Evolutionary conservation across 352 stramenopile species (phyloP).

Genomic region (Pythium myriotylum): DNA sequence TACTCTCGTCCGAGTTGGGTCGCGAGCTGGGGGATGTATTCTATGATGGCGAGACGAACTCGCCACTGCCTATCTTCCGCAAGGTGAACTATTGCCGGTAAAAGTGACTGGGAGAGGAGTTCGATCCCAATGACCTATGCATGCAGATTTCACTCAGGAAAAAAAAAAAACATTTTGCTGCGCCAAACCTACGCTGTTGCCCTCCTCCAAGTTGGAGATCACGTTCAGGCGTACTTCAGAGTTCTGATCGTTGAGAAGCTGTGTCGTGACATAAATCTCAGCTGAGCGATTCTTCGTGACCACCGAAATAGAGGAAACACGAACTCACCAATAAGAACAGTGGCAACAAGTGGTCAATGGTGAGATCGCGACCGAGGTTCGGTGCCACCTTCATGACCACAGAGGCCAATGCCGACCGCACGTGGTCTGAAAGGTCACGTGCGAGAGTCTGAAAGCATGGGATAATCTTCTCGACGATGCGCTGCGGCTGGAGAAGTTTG

Average conservation of each 20-base stretch:
- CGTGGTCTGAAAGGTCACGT: conserved; percentile 97
- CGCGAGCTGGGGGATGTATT: conserved; percentile 97
- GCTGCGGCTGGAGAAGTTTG: conserved; percentile 57
- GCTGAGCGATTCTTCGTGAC: too few relatives aligned
- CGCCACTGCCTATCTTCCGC: conserved; percentile 99
- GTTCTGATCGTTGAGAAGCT: conserved; percentile 96
- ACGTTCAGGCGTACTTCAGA: conserved; percentile 98
- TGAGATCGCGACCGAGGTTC: conserved; percentile 92
- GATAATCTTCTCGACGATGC: conserved; percentile 74
- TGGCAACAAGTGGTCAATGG: conserved; percentile 94
- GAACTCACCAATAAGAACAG: conserved; percentile 89
- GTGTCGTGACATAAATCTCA: too few relatives aligned
- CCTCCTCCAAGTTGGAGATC: conserved; percentile 96
- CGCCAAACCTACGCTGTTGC: conserved; percentile 85
- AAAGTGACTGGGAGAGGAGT: conserved; percentile 94
- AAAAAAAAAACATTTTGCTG: background rate
- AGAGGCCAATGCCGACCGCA: conserved; percentile 94
- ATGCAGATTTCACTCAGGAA: background rate
- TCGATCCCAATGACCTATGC: conserved; percentile 96
- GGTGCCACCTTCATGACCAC: conserved; percentile 96
- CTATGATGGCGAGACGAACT: conserved; percentile 98
- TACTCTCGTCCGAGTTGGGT: conserved; percentile 95
- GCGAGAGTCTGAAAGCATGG: conserved; percentile 92
- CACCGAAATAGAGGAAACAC: background rate
- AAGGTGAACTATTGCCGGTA: conserved; percentile 97